phyloP scores from a whole-genome alignment of 163 green algal genomes.

The Prototheca wickerhamii region DNA sequence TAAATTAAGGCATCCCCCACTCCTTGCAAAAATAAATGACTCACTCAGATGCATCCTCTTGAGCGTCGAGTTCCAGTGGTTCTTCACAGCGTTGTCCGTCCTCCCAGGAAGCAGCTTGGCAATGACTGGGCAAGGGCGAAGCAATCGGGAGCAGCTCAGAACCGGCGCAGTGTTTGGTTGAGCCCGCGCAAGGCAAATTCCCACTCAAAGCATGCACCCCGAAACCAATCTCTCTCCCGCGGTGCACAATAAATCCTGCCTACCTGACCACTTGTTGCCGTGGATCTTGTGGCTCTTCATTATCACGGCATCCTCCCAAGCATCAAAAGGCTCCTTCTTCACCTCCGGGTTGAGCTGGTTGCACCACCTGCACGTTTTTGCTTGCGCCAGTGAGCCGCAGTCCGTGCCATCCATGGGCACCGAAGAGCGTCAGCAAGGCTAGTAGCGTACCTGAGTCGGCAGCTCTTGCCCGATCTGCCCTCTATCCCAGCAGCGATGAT shows the following conservation, averaged over 20 bases:
- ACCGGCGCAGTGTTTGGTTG: not conserved
- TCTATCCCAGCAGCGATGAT: constrained; percentile 55
- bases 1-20: not conserved
- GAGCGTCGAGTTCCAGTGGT: constrained; percentile 82
- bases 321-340: constrained; percentile 75
- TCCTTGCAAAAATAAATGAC: not conserved
- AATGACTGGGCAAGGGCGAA: constrained; percentile 53
- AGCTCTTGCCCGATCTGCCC: constrained; percentile 74
- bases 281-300: constrained; percentile 52
- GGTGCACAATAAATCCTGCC: too few species aligned
- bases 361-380: constrained; percentile 63
- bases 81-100: constrained; percentile 81
- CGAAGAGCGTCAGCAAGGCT: too few species aligned
- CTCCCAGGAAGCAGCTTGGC: constrained; percentile 66
- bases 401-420: not conserved
- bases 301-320: constrained; percentile 76
- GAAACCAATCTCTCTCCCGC: too few species aligned
- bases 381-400: not conserved
- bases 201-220: not conserved
- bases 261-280: constrained; percentile 66
- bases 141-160: constrained; percentile 14
- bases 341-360: constrained; percentile 92
- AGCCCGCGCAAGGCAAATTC: not conserved
- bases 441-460: constrained; percentile 72
- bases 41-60: constrained; percentile 48